Evolutionary conservation across 257 asterid species (phyloP).

Genomic region (Petunia secreta): DNA sequence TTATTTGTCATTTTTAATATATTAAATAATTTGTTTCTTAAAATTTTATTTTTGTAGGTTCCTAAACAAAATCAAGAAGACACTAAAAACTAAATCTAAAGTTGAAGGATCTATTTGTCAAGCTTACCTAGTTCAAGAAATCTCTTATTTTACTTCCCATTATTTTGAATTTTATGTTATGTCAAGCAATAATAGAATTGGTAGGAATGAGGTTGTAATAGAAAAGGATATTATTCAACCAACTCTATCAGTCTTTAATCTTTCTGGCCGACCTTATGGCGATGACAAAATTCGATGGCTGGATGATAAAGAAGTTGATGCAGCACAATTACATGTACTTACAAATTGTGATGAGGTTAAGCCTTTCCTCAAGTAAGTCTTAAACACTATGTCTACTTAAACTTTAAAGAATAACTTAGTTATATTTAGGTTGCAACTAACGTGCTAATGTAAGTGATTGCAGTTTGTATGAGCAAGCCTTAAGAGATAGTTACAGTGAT

Average conservation of each 20-base stretch:
- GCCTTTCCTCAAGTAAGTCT: not conserved
- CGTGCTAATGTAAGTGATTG: not conserved
- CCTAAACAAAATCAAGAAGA: no score
- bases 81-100: no score
- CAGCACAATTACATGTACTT: not conserved
- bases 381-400: not conserved
- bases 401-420: not conserved
- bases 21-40: no score
- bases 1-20: no score
- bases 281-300: not conserved
- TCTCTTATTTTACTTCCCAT: not conserved
- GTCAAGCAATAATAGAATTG: not conserved
- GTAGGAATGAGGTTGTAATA: no score
- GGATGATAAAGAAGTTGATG: not conserved
- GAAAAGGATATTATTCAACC: no score
- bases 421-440: not conserved
- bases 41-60: no score
- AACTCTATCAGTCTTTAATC: no score
- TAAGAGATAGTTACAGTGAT: not conserved
- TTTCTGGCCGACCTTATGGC: no score
- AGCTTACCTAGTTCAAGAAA: not conserved
- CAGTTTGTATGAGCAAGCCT: not conserved
- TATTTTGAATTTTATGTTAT: not conserved
- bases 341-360: slow-evolving; percentile 13
- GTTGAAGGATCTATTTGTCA: not conserved